Evolutionary conservation across 192 early-diverging fungal species (phyloP).

Genomic region (Backusella psychrophila): DNA sequence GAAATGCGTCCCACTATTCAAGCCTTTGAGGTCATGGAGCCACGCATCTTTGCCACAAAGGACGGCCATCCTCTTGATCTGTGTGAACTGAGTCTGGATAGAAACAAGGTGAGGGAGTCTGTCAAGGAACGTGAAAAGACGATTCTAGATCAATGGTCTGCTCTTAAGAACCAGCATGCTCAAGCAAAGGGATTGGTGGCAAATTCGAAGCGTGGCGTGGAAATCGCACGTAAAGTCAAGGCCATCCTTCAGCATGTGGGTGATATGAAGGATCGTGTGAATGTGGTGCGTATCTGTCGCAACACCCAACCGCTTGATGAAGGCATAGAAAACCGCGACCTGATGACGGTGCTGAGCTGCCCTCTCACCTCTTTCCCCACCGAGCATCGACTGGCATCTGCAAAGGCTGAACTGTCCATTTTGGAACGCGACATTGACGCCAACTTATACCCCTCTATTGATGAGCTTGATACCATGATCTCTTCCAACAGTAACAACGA

Average conservation of each 20-base stretch:
- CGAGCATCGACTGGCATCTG: constrained; percentile 21
- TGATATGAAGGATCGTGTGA: constrained; percentile 22
- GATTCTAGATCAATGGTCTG: constrained; percentile 35
- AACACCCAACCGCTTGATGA: constrained; percentile 3
- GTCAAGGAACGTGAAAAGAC: constrained; percentile 21
- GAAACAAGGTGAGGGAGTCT: constrained; percentile 3
- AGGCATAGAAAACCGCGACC: not conserved
- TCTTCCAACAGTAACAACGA: constrained; percentile 11
- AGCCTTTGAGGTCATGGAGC: constrained; percentile 24
- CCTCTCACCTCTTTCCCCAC: constrained; percentile 27
- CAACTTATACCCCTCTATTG: constrained; percentile 28
- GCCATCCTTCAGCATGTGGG: constrained; percentile 25
- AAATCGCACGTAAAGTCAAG: constrained; percentile 32
- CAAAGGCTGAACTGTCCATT: constrained; percentile 25
- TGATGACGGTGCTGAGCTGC: constrained; percentile 23
- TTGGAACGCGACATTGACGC: constrained; percentile 32
- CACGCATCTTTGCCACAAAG: constrained; percentile 19
- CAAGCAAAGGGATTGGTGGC: constrained; percentile 20
- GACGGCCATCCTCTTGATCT: not conserved
- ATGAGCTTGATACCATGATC: constrained; percentile 35
- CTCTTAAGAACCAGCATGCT: constrained; percentile 20
- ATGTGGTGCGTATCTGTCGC: constrained; percentile 10
- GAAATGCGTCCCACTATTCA: constrained; percentile 24
- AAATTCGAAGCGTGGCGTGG: not conserved
- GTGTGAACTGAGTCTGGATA: constrained; percentile 6